phyloP scores from a whole-genome alignment of 345 rosid genomes.

The Rhizophora mangle region DNA sequence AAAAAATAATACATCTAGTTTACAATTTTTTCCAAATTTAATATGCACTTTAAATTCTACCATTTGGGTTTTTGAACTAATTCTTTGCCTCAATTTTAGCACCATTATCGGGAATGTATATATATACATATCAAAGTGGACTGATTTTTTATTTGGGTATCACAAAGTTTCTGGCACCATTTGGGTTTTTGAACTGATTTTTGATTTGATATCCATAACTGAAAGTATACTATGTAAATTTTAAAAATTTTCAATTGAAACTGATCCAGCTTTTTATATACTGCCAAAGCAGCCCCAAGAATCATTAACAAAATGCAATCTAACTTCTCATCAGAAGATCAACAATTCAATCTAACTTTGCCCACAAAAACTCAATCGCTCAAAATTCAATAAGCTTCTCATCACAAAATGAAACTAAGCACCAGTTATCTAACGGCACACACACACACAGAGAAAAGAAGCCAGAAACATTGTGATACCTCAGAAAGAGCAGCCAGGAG shows the following conservation, averaged over 20 bases:
- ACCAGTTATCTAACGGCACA: not conserved
- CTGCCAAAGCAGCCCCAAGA: not conserved
- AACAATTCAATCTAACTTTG: not conserved
- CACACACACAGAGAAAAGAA: not conserved
- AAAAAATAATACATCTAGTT: too few species aligned
- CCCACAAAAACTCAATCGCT: not conserved
- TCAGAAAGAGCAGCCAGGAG: conserved; percentile 92
- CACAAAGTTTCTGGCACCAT: too few species aligned
- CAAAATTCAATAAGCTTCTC: not conserved
- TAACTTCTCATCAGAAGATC: not conserved
- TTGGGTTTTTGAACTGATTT: too few species aligned
- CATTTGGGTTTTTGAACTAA: too few species aligned
- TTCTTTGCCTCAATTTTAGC: too few species aligned
- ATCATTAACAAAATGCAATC: not conserved
- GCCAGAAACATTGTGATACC: conserved; percentile 33
- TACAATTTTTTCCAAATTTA: too few species aligned
- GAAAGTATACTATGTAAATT: too few species aligned
- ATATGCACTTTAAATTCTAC: too few species aligned
- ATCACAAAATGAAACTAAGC: not conserved
- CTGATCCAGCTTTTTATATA: not conserved
- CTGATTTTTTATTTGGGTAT: too few species aligned
- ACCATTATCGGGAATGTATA: too few species aligned
- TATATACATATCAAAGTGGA: too few species aligned
- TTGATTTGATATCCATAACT: too few species aligned
- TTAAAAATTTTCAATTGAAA: not conserved